Evolutionary conservation across 768 basidiomycete genomes (phyloP), one percentile per base, ranked within the genome.

Genomic region (Hypholoma fasciculare): DNA sequence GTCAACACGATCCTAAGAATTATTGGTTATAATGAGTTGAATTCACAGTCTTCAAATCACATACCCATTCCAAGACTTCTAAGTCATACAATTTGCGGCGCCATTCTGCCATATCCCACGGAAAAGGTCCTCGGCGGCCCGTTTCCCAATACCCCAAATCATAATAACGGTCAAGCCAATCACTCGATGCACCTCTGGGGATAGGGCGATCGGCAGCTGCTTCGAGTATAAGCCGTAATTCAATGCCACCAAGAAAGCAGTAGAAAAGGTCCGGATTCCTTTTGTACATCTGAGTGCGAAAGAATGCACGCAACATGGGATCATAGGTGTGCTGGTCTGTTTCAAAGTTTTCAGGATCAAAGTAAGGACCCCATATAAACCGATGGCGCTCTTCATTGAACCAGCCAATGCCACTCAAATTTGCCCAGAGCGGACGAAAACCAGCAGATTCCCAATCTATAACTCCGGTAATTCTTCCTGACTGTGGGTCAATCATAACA

Each of bases 401-500:
- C 59, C 62, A 63, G 40, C 59, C 62, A 30, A 49, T 51, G 37
- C 62, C 56, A 30, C 40, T 37, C 26, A 58, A 48, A 13, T 20
- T 51, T 49, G 52, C 3, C 62, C 62, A 63, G 47, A 58, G 27
- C 6, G 62, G 62, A 30, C 58, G 61, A 38, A 62, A 59, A 3
- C 27, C 57, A 49, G 60, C 63, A 36, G 50, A 20, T 49, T 64
- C 63, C 57, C 63, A 64, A 54, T 64, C 63, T 16, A 64, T 55
- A 42, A 64, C 44, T 26, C 60, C 60, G 2, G 60, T 61, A 42
- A 64, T 61, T 39, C 62, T 56, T 12, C 64, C 64, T 0, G 62
- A 51, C 52, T 63, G 30, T 2, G 64, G 62, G 52, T 63, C 63
- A 16, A 65, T 57, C 50, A 65, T 53, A 20, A 64, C 61, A 38